Conservation (phyloP, 176 grass and related monocot genomes). For the Cenchrus fungigraminus region DNA sequence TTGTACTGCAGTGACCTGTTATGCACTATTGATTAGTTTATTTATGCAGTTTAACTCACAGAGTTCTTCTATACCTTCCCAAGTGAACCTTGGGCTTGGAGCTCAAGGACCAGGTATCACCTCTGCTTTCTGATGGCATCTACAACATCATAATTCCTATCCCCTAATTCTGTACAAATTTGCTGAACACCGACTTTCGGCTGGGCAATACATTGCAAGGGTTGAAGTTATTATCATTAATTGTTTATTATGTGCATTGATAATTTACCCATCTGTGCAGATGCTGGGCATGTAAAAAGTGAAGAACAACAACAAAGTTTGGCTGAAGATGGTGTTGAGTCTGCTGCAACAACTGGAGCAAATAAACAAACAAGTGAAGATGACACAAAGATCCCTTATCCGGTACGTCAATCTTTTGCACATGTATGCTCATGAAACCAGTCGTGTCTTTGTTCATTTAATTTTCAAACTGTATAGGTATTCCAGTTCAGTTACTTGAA, state of each 20-base stretch:
- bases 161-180: constrained; percentile 37
- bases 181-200: constrained; percentile 24
- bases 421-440: background rate
- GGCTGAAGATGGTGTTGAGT: constrained; percentile 69
- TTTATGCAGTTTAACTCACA: constrained; percentile 86
- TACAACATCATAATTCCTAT: constrained; percentile 25
- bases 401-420: constrained; percentile 48
- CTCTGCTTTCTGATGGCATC: constrained; percentile 44
- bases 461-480: background rate
- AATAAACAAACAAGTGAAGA: constrained; percentile 82
- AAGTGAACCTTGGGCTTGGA: constrained; percentile 63
- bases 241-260: constrained; percentile 19
- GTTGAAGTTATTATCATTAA: constrained; percentile 15
- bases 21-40: constrained; percentile 37
- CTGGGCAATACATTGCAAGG: constrained; percentile 34
- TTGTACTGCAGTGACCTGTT: background rate
- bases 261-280: constrained; percentile 52
- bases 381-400: constrained; percentile 60
- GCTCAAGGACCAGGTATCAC: constrained; percentile 71
- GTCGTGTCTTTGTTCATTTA: background rate
- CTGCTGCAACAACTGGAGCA: constrained; percentile 49
- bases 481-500: background rate
- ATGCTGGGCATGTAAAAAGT: constrained; percentile 62
- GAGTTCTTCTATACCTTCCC: constrained; percentile 61
- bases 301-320: constrained; percentile 68